These are phyloP conservation scores for Leptosphaerulina australis DNA, from an alignment of 2,329 filamentous ascomycete genomes.

Conservation along the genomic window DNA sequence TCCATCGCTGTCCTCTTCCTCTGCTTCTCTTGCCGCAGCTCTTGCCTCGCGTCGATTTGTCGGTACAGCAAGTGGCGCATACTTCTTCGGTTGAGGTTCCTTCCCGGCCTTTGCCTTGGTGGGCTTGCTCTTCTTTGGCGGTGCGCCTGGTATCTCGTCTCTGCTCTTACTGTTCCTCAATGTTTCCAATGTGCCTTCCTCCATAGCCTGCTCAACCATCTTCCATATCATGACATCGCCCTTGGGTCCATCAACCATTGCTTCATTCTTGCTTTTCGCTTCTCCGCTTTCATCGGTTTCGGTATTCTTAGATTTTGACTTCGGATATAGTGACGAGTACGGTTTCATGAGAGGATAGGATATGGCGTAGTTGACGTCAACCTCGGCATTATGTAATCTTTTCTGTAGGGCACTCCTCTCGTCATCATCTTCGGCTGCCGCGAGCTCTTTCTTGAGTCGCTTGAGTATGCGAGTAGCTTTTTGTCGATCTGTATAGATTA, in stretches of 20 bases:
- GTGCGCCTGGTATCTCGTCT: conserved; percentile 28
- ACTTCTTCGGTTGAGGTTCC: conserved; percentile 23
- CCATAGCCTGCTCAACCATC: conserved; percentile 68
- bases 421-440: conserved; percentile 56
- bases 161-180: conserved; percentile 60
- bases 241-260: conserved; percentile 51
- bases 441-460: conserved; percentile 65
- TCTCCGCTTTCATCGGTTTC: conserved; percentile 34
- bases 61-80: conserved; percentile 16
- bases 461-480: conserved; percentile 73
- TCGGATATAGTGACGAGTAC: conserved; percentile 67
- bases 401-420: conserved; percentile 59
- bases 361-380: conserved; percentile 76
- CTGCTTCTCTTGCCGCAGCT: conserved; percentile 25
- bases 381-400: conserved; percentile 70
- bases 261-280: conserved; percentile 37
- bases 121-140: conserved; percentile 28
- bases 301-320: conserved; percentile 24
- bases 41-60: conserved; percentile 32
- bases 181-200: conserved; percentile 61
- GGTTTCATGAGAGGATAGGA: conserved; percentile 73
- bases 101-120: conserved; percentile 23
- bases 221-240: conserved; percentile 69
- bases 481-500: conserved; percentile 64
- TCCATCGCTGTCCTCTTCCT: conserved; percentile 46